These are phyloP conservation scores for Aureobasidium sp. DNA, from an alignment of 2,329 filamentous ascomycete genomes.

Conservation along the genomic window DNA sequence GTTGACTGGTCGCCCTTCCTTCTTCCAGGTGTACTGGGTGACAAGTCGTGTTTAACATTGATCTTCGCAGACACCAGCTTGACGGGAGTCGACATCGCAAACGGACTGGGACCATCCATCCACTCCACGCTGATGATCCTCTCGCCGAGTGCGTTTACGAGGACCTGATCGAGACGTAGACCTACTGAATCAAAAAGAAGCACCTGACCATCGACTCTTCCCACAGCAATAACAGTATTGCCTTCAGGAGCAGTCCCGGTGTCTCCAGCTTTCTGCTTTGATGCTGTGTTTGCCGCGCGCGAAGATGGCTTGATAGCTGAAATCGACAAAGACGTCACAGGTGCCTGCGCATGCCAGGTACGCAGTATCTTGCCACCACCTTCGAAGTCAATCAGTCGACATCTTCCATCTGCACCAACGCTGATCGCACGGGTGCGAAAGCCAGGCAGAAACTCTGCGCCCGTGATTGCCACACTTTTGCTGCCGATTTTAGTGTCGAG, in stretches of 20 bases:
- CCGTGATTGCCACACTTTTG: conserved; percentile 24
- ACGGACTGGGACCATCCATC: conserved; percentile 26
- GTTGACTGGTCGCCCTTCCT: background rate
- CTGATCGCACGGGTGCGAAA: conserved; percentile 34
- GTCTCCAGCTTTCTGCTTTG: background rate
- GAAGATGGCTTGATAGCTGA: conserved; percentile 6
- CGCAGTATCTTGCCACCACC: conserved; percentile 31
- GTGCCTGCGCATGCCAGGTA: conserved; percentile 36
- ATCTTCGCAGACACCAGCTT: background rate
- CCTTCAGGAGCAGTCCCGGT: background rate
- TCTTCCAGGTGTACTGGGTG: background rate
- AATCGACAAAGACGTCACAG: conserved; percentile 31
- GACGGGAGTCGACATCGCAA: conserved; percentile 4
- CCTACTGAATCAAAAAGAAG: conserved; percentile 37
- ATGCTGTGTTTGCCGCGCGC: background rate
- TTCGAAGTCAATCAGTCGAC: conserved; percentile 39
- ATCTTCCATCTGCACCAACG: conserved; percentile 39
- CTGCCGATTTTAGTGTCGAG: background rate
- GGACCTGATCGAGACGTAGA: conserved; percentile 29
- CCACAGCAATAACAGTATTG: conserved; percentile 34
- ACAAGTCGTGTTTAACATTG: background rate
- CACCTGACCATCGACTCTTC: conserved; percentile 37
- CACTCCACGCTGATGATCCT: conserved; percentile 37
- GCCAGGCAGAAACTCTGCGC: conserved; percentile 37
- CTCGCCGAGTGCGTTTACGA: conserved; percentile 23